A percentile compares a stretch with the other conserved stretches of the same genome.
Conservation (phyloP, 352 stramenopile species). For the Thraustotheca clavata region DNA sequence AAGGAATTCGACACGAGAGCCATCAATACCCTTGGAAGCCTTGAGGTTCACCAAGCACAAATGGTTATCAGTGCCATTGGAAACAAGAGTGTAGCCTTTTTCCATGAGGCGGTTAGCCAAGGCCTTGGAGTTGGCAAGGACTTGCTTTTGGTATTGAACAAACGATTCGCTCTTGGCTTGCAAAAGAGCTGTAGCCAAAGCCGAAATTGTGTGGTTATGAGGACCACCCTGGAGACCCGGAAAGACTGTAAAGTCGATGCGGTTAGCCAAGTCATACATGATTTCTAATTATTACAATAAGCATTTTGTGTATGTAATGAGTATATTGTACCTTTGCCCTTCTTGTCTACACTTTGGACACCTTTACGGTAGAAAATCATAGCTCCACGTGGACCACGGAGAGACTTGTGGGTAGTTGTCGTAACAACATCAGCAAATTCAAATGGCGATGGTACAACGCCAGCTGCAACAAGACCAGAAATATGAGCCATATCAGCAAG, state of each 20-base stretch:
- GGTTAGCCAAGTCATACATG: conserved; percentile 95
- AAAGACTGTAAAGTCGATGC: conserved; percentile 99
- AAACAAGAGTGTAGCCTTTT: conserved; percentile 94
- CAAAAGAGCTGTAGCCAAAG: conserved; percentile 95
- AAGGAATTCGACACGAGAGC: conserved; percentile 93
- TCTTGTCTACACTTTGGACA: conserved; percentile 90
- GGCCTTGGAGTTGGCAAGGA: conserved; percentile 86
- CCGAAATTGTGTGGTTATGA: conserved; percentile 99
- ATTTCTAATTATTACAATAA: conserved; percentile 32
- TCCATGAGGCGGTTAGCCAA: conserved; percentile 84
- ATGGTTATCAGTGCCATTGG: conserved; percentile 98
- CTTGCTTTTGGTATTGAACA: conserved; percentile 97
- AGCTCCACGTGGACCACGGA: conserved; percentile 95
- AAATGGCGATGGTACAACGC: conserved; percentile 96
- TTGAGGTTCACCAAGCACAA: conserved; percentile 97
- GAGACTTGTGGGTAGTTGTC: conserved; percentile 99
- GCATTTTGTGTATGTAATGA: background rate
- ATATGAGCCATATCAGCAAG: conserved; percentile 99
- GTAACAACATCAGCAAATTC: conserved; percentile 98
- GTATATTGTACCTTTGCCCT: conserved; percentile 75
- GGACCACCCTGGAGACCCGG: conserved; percentile 97
- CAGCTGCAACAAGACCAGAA: conserved; percentile 93
- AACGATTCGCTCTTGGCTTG: conserved; percentile 94
- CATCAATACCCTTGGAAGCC: conserved; percentile 87
- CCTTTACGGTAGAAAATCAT: conserved; percentile 99